A percentile compares a stretch with the other conserved stretches of the same genome.
Conservation (phyloP, 1,284 basidiomycete genomes). For the Cronartium quercuum region DNA sequence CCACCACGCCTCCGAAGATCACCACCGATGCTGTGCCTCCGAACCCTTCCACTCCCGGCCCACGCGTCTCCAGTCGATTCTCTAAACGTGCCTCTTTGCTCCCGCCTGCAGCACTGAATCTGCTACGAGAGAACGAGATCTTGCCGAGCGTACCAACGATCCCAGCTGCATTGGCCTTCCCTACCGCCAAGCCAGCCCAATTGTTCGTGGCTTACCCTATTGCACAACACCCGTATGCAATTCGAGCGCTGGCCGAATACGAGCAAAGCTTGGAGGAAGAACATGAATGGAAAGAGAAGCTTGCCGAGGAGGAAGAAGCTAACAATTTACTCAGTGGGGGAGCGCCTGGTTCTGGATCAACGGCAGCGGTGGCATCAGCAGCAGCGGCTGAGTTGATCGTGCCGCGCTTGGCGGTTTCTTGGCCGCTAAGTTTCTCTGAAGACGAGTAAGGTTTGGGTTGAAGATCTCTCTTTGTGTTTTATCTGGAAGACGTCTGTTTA, state of each 20-base stretch:
- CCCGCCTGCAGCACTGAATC: slow-evolving; percentile 46
- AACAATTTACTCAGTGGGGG: background rate
- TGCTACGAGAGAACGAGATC: slow-evolving; percentile 43
- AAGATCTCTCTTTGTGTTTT: background rate
- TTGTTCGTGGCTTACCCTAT: background rate
- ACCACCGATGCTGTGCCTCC: background rate
- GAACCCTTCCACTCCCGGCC: slow-evolving; percentile 10
- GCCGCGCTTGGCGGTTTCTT: slow-evolving; percentile 22
- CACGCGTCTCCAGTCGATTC: slow-evolving; percentile 46
- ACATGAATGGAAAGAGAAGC: slow-evolving; percentile 34
- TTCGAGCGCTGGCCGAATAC: slow-evolving; percentile 28
- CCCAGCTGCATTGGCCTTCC: background rate
- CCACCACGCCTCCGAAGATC: background rate
- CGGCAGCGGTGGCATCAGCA: too few species aligned
- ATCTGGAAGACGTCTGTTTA: background rate
- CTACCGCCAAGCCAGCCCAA: background rate
- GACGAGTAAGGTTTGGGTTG: slow-evolving; percentile 11
- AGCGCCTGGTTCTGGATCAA: background rate
- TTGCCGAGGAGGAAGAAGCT: slow-evolving; percentile 11
- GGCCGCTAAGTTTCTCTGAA: slow-evolving; percentile 36
- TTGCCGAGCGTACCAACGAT: slow-evolving; percentile 1
- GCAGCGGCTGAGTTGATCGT: slow-evolving; percentile 16
- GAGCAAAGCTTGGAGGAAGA: slow-evolving; percentile 33
- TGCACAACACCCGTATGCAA: slow-evolving; percentile 26
- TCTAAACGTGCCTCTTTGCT: slow-evolving; percentile 47